phyloP scores from a whole-genome alignment of 352 stramenopile genomes.

The Globisporangium canariense region DNA sequence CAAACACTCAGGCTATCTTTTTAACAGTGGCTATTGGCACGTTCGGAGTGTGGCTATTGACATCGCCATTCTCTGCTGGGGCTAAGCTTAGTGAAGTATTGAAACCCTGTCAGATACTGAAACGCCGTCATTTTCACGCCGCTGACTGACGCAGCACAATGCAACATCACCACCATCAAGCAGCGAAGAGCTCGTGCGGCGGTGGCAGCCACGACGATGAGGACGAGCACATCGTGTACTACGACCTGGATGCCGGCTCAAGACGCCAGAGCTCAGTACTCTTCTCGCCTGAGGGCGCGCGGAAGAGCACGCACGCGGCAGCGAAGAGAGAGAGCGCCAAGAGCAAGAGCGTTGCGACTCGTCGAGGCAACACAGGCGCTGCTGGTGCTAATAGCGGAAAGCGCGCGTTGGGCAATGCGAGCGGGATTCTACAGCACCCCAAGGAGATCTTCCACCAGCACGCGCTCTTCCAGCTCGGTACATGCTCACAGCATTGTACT shows the following conservation, averaged over 20 bases:
- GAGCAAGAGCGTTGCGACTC: neutral
- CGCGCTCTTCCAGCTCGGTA: constrained; percentile 39
- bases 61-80: too few species aligned
- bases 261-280: constrained; percentile 22
- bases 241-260: constrained; percentile 42
- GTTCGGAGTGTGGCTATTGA: too few species aligned
- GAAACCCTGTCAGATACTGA: too few species aligned
- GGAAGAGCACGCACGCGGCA: neutral
- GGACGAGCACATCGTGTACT: constrained; percentile 58
- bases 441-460: constrained; percentile 45
- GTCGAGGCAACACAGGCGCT: neutral
- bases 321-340: neutral
- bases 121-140: too few species aligned
- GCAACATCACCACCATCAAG: neutral
- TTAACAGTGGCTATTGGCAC: too few species aligned
- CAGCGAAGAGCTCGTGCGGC: neutral
- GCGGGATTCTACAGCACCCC: constrained; percentile 21
- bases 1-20: too few species aligned
- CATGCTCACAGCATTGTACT: neutral
- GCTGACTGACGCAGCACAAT: neutral
- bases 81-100: too few species aligned
- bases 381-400: neutral
- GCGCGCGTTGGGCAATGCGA: constrained; percentile 1
- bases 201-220: constrained; percentile 25
- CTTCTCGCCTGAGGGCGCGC: constrained; percentile 9